These are phyloP conservation scores for Emergomyces africanus DNA, from an alignment of 2,329 filamentous ascomycete genomes.

Conservation along the genomic window DNA sequence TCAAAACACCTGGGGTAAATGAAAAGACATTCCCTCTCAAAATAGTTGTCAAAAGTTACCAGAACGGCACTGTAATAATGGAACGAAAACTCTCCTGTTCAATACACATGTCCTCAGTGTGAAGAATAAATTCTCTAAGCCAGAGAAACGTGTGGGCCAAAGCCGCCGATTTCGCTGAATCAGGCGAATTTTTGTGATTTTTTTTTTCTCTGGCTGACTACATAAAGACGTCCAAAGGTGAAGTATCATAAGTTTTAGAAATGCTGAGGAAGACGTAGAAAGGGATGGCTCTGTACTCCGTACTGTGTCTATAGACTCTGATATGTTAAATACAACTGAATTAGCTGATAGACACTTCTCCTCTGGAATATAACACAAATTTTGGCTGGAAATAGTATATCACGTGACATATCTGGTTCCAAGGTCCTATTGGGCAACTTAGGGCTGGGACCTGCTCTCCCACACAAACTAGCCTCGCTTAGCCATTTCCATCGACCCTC, in stretches of 20 bases:
- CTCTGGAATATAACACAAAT: not conserved
- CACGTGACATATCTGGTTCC: constrained; percentile 17
- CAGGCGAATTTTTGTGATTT: no score
- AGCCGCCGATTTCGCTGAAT: no score
- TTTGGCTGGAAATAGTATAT: no score
- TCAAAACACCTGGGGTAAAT: not conserved
- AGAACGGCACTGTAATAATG: no score
- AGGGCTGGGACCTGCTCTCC: constrained; percentile 28
- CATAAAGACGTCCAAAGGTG: not conserved
- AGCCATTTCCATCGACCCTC: constrained; percentile 18
- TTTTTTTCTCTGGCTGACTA: no score
- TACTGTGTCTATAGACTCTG: not conserved
- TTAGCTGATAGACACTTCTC: not conserved
- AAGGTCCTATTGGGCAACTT: constrained; percentile 24
- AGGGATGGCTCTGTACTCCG: not conserved
- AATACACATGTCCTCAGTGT: no score
- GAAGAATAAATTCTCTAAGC: no score
- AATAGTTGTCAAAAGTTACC: no score
- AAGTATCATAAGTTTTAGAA: not conserved
- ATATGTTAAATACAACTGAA: not conserved
- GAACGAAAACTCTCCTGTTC: no score
- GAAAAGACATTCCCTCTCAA: not conserved
- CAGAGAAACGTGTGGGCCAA: no score
- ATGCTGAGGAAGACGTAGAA: not conserved
- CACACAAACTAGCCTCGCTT: constrained; percentile 31